Conservation (phyloP, 1,284 basidiomycete species). For the Sphagnurus paluster region DNA sequence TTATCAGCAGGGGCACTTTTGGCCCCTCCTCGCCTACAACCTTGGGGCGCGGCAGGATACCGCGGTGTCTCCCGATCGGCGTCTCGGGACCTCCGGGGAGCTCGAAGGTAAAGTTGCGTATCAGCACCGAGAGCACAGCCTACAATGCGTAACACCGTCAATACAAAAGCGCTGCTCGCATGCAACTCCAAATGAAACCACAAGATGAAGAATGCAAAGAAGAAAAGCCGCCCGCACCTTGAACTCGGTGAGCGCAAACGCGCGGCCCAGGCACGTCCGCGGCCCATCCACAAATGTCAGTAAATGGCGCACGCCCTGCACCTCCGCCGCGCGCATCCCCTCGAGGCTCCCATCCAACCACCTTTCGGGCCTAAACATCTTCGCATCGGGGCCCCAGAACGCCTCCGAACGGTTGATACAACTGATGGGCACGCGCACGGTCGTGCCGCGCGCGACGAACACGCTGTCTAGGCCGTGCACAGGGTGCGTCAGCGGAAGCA, state of each 20-base stretch:
- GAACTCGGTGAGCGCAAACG: constrained; percentile 45
- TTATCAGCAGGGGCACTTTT: constrained; percentile 41
- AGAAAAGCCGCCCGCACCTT: constrained; percentile 49
- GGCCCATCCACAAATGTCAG: constrained; percentile 51
- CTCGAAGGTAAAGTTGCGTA: no score
- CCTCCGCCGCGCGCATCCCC: constrained; percentile 31
- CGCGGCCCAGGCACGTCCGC: constrained; percentile 44
- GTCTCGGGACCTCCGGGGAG: constrained; percentile 36
- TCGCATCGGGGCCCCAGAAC: constrained; percentile 41
- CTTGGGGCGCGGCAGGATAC: constrained; percentile 41
- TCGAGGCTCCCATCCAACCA: constrained; percentile 28
- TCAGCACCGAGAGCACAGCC: constrained; percentile 45
- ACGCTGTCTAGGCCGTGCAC: constrained; percentile 39
- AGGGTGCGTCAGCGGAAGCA: constrained; percentile 48
- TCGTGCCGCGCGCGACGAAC: no score
- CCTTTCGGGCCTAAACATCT: constrained; percentile 31
- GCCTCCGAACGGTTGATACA: constrained; percentile 45
- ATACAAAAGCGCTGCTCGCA: not conserved
- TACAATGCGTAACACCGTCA: constrained; percentile 25
- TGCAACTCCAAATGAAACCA: not conserved
- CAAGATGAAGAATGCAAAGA: no score
- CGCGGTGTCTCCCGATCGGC: constrained; percentile 32
- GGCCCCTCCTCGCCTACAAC: constrained; percentile 39
- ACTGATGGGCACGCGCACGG: no score
- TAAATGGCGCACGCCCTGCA: constrained; percentile 40